Evolutionary conservation across 2,329 filamentous ascomycete species (phyloP).

Genomic region (Sordariomycetes sp.): DNA sequence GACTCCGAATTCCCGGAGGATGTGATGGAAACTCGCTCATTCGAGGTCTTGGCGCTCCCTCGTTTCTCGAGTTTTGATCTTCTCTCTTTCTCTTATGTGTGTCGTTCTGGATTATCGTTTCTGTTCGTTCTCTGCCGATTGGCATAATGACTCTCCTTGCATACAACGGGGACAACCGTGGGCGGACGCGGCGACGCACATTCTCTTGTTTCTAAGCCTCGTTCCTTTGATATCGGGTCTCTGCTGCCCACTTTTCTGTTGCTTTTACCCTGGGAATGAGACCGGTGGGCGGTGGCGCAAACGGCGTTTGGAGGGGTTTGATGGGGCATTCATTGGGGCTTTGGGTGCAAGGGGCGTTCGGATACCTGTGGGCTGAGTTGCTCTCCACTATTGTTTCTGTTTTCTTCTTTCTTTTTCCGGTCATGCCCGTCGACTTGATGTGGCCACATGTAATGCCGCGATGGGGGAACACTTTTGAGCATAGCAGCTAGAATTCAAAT

Average conservation of each 20-base stretch:
- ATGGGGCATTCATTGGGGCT: neutral
- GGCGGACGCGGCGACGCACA: neutral
- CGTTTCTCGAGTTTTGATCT: slow-evolving; percentile 4
- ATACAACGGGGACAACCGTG: neutral
- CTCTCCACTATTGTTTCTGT: slow-evolving; percentile 1
- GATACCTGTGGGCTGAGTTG: neutral
- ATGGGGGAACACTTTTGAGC: neutral
- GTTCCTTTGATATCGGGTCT: neutral
- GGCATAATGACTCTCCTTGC: neutral
- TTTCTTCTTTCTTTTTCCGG: slow-evolving; percentile 6
- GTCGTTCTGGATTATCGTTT: slow-evolving; percentile 7
- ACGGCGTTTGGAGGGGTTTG: neutral
- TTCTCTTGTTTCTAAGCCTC: neutral
- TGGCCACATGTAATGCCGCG: neutral
- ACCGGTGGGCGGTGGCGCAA: neutral
- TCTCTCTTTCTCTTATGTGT: slow-evolving; percentile 3
- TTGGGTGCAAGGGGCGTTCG: neutral
- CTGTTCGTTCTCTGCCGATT: neutral
- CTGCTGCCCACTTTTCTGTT: neutral
- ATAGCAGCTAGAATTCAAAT: neutral
- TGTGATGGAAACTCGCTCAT: slow-evolving; percentile 9
- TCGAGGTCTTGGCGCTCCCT: neutral
- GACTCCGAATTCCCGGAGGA: slow-evolving; percentile 2
- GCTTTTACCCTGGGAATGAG: neutral
- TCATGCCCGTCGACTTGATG: neutral